Evolutionary conservation across 495 filamentous ascomycete genomes (phyloP), one percentile per base, ranked within the genome.

Genomic region (Glutinoglossum americanum): DNA sequence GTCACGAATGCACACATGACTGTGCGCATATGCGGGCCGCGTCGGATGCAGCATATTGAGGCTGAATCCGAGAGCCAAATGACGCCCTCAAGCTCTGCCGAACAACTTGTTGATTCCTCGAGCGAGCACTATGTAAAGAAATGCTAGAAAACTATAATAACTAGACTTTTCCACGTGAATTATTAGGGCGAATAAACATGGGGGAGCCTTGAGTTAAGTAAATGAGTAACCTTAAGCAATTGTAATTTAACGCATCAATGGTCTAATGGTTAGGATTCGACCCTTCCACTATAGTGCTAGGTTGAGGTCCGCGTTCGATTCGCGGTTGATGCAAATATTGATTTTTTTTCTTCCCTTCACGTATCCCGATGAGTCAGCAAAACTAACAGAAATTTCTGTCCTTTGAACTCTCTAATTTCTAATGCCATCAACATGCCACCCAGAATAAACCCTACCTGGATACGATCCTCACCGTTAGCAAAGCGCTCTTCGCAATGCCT

Each of bases 201-300:
- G n/a, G n/a, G n/a, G n/a, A n/a, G n/a, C n/a, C n/a, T n/a, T n/a
- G n/a, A 21, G n/a, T 21, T 19, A 3, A 3, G 41, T 3, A 45
- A 21, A 45, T 45, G n/a, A 13, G 17, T 19, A 23, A 23, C n/a
- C 19, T 21, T n/a, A 45, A 45, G 41, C 17, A 45, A 3, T 21
- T 13, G 2, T 11, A 9, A 2, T 21, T 19, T 17, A 53, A 19
- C 23, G 49, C 49, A 53, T 53, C 49, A 53, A 53, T 53, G 49
- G 49, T 53, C 49, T 53, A 53, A 53, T 53, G 49, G 49, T 53
- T 53, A 53, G 49, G 49, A 53, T 53, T 53, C 49, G 49, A 53
- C 49, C 49, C 49, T 53, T 53, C 49, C 49, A 53, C 28, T 53
- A 2, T 1, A 2, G 17, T 53, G 49, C 19, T 3, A 53, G 49